Conservation (phyloP, 129 eudicot species). For the Saposhnikovia divaricata region DNA sequence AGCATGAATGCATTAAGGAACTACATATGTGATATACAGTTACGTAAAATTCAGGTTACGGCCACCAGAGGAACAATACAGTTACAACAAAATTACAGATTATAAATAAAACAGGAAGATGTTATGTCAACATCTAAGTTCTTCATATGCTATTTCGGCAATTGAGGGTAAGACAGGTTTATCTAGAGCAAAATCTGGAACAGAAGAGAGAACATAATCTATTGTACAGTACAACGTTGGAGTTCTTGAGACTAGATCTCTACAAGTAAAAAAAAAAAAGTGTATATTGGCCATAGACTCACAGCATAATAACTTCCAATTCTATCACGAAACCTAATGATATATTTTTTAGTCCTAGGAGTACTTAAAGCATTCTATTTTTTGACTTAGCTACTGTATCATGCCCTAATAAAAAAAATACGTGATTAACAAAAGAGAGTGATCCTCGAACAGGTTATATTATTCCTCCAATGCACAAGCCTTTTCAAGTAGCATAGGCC, state of each 20-base stretch:
- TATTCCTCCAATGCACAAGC: constrained; percentile 25
- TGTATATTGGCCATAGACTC: constrained; percentile 3
- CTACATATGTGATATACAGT: background rate
- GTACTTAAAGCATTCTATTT: constrained; percentile 7
- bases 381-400: background rate
- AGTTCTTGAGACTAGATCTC: background rate
- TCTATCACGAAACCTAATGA: background rate
- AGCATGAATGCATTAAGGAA: background rate
- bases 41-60: background rate
- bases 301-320: background rate
- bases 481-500: constrained; percentile 75
- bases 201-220: constrained; percentile 9
- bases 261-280: constrained; percentile 5
- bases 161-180: background rate
- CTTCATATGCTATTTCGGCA: background rate
- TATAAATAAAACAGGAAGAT: background rate
- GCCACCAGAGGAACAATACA: background rate
- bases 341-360: background rate
- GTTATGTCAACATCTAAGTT: background rate
- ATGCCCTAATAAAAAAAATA: background rate
- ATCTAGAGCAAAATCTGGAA: background rate
- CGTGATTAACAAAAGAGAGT: background rate
- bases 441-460: background rate
- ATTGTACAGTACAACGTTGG: constrained; percentile 9
- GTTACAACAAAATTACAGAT: background rate